Evolutionary conservation across 2,329 filamentous ascomycete genomes (phyloP), one percentile per base, ranked within the genome.

Genomic region (Trichoderma polysporum): DNA sequence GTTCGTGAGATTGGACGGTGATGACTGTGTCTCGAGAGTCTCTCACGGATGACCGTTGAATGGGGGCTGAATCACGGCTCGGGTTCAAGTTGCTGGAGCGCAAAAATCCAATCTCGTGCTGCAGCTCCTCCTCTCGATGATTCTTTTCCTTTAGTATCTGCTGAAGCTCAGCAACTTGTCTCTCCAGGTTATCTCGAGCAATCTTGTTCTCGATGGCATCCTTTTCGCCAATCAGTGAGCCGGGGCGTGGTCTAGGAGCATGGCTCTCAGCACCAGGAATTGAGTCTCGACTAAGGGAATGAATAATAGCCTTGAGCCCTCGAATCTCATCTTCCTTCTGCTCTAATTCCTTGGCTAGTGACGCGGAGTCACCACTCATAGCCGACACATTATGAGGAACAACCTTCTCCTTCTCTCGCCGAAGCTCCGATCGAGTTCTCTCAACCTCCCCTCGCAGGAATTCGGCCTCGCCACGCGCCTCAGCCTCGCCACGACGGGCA

Each of bases 281-380:
- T 12, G 89, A 86, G 71, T 92, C 92, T 69, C 93, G 86, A 77
- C 93, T 97, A 41, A 99, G 84, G 19, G 93, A 97, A 79, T 98
- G 94, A 68, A 99, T 98, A 75, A 99, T 98, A 50, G 95, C 94
- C 79, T 98, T 99, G 70, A 99, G 85, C 54, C 95, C 95, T 69
- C 94, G 88, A 74, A 99, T 98, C 81, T 99, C 95, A 73, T 99
- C 95, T 74, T 99, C 94, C 76, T 96, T 95, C 75, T 97, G 91
- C 76, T 96, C 93, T 33, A 98, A 79, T 70, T 97, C 93, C 77
- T 92, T 92, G 50, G 86, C 85, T 54, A 82, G 78, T 27, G 83
- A 80, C 10, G 81, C 78, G 1, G 83, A 82, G 12, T 84, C 82
- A 29, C 76, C 77, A 61, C 76, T 78, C 61, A 56, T 33, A 39